Percentiles rank a stretch among this genome's conserved stretches.
These are phyloP conservation scores for Pseudotulostoma volvatum DNA, from an alignment of 495 filamentous ascomycete genomes.

Conservation along the genomic window DNA sequence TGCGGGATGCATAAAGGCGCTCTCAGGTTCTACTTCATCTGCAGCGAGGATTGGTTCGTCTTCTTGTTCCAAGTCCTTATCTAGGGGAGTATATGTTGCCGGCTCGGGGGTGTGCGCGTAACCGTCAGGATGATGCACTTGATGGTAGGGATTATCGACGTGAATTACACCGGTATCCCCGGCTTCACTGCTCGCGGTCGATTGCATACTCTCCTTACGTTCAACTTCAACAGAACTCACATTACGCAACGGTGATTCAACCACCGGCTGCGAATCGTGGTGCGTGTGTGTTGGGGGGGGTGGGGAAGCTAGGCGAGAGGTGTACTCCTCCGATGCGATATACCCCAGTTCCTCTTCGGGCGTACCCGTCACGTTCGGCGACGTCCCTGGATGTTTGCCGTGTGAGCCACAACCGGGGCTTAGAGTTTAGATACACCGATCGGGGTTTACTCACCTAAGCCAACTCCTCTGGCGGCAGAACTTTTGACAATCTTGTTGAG, in stretches of 20 bases:
- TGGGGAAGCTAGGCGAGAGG: constrained; percentile 52
- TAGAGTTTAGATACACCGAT: not conserved
- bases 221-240: constrained; percentile 21
- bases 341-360: constrained; percentile 69
- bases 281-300: constrained; percentile 26
- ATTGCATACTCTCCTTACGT: constrained; percentile 15
- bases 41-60: constrained; percentile 75
- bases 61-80: constrained; percentile 31
- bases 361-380: constrained; percentile 37
- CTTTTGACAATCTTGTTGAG: constrained; percentile 78
- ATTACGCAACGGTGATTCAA: constrained; percentile 43
- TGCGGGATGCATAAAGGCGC: constrained; percentile 51
- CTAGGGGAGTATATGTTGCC: constrained; percentile 14
- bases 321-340: constrained; percentile 62
- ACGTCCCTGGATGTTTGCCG: constrained; percentile 29
- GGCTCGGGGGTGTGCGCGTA: constrained; percentile 28
- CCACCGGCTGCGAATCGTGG: constrained; percentile 25
- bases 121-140: constrained; percentile 44
- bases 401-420: not conserved
- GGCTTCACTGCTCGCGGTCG: constrained; percentile 35
- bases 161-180: constrained; percentile 42
- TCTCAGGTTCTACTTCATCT: constrained; percentile 75
- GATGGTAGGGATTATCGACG: constrained; percentile 52
- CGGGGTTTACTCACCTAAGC: constrained; percentile 34
- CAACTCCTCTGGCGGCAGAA: constrained; percentile 46